Evolutionary conservation across 495 filamentous ascomycete genomes (phyloP), one percentile per base, ranked within the genome.

Genomic region (Xylaria telfairii): DNA sequence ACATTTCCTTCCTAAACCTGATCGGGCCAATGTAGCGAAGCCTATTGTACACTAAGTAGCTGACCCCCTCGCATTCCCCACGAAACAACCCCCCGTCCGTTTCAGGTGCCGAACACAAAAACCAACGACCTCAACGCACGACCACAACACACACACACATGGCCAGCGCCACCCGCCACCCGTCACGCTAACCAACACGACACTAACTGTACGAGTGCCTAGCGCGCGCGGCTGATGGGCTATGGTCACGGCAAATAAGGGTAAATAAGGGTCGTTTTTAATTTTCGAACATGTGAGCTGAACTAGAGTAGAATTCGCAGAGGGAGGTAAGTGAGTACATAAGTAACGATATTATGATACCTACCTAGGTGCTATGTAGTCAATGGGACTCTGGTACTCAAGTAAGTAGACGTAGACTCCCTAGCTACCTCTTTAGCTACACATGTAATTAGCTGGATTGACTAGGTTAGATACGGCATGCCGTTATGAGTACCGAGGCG

Each of bases 91-190:
- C 59, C 59, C 59, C 3, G 61, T 64, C 61, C 39, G 61, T 64
- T 64, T 64, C 61, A 64, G 61, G 61, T 64, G 61, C 61, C 61
- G 61, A 62, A 64, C 37, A 42, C 21, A 53, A 53, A 57, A 53
- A 21, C 49, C 6, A 21, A 61, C 30, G 8, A n/a, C n/a, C n/a
- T n/a, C n/a, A 62, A 26, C 30, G n/a, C 19, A 62, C 59, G 59
- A 39, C 51, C 21, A 54, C 21, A 13, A 54, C n/a, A n/a, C n/a
- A n/a, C n/a, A n/a, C n/a, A n/a, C n/a, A n/a, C n/a, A n/a, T n/a
- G n/a, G n/a, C 54, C 26, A 59, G 9, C 7, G 17, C 17, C 54
- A 37, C 13, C 49, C n/a, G 49, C 49, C 49, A 54, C 49, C 53
- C 53, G 26, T 8, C 13, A 56, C 26, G 53, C 46, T 19, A 19